Evolutionary conservation across 2,329 filamentous ascomycete genomes (phyloP), one percentile per base, ranked within the genome.

Genomic region (Colletotrichum spinosum): DNA sequence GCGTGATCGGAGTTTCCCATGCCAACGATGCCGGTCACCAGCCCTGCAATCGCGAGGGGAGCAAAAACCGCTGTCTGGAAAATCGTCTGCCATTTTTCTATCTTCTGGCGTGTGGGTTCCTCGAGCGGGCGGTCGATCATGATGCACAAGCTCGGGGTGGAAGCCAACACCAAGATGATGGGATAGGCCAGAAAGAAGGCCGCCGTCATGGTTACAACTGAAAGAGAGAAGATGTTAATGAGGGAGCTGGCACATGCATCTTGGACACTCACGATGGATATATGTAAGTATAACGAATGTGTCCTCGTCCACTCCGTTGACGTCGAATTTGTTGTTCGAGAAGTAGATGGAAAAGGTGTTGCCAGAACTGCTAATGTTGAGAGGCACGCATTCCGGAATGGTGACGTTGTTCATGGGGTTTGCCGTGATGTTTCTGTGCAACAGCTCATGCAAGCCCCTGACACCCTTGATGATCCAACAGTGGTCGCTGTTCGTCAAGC

Each of bases 401-500:
- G 62, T 65, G 46, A 65, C 48, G 42, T 65, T 62, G 46, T 62
- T 54, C 2, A 56, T 2, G 5, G 62, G 62, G 8, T 65, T 65
- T 8, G 62, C 62, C 6, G 58, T 44, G 17, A 62, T 65, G 7
- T 65, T 65, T 34, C 58, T 46, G 2, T 13, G 62, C 2, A 65
- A 37, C 33, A 62, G 7, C 12, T 62, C 58, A 4, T 49, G 45
- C 37, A 65, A 17, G n/a, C 62, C 62, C 6, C 34, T 10, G 17
- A 65, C 62, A 34, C 62, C 57, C 13, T 56, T 65, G 37, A 62
- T 53, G 15, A 65, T 65, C 62, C 58, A 65, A 48, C 62, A 65
- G 34, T 65, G 62, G 17, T 65, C 58, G 15, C 25, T 42, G 2
- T 52, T 65, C 6, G 62, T 62, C 3, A 62, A 37, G 2, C 42